Evolutionary conservation across 2,329 filamentous ascomycete genomes (phyloP).

Genomic region (Fusarium sp.): DNA sequence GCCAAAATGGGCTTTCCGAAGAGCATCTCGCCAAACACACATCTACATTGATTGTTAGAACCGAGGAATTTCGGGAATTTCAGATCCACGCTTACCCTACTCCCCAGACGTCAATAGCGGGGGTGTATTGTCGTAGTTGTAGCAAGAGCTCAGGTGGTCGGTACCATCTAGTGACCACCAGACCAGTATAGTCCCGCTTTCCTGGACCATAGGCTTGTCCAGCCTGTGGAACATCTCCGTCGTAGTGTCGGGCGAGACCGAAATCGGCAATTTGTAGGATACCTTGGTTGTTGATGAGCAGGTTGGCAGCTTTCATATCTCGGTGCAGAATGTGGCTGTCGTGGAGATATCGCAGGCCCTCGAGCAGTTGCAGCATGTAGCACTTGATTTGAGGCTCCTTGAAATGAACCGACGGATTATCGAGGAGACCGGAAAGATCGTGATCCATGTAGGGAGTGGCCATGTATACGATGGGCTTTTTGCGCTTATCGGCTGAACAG

Average conservation of each 20-base stretch:
- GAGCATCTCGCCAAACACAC: slow-evolving; percentile 98
- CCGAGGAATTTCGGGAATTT: neutral
- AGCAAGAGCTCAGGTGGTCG: slow-evolving; percentile 92
- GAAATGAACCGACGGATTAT: slow-evolving; percentile 91
- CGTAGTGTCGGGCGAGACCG: slow-evolving; percentile 91
- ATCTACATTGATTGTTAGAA: slow-evolving; percentile 65
- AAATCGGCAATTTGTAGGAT: slow-evolving; percentile 98
- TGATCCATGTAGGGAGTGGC: slow-evolving; percentile 99
- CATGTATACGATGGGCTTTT: slow-evolving; percentile 95
- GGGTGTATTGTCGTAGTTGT: slow-evolving; percentile 91
- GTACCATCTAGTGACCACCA: slow-evolving; percentile 98
- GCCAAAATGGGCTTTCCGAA: slow-evolving; percentile 91
- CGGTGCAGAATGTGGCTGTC: slow-evolving; percentile 90
- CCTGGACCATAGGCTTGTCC: slow-evolving; percentile 87
- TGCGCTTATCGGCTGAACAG: slow-evolving; percentile 76
- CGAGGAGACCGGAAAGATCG: slow-evolving; percentile 94
- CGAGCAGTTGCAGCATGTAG: slow-evolving; percentile 92
- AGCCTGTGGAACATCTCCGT: slow-evolving; percentile 81
- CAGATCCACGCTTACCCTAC: slow-evolving; percentile 75
- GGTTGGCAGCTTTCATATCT: slow-evolving; percentile 98
- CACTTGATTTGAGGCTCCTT: slow-evolving; percentile 95
- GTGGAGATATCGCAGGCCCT: slow-evolving; percentile 91
- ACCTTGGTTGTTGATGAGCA: slow-evolving; percentile 94
- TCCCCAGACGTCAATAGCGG: slow-evolving; percentile 98
- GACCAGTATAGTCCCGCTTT: slow-evolving; percentile 90